Evolutionary conservation across 257 asterid species (phyloP).

Genomic region (Solanum pinnatisectum): DNA sequence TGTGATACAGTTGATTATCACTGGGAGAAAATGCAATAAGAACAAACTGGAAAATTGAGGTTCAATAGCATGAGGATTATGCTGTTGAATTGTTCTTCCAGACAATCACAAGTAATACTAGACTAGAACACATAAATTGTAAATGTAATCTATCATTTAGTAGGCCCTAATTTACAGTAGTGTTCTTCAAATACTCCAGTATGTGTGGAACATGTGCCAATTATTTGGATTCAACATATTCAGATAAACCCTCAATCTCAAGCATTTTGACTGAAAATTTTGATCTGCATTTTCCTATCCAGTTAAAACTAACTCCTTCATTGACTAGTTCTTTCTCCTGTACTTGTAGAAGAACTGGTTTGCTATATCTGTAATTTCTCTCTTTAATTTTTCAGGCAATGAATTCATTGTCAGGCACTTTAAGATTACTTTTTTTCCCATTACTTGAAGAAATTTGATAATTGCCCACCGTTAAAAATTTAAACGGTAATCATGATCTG

Average conservation of each 20-base stretch:
- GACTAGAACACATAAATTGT: background rate
- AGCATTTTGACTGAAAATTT: background rate
- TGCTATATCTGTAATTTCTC: background rate
- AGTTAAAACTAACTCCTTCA: background rate
- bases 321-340: background rate
- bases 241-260: background rate
- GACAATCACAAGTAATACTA: background rate
- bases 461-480: background rate
- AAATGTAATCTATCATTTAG: background rate
- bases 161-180: background rate
- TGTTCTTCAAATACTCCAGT: background rate
- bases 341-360: background rate
- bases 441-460: background rate
- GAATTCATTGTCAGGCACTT: background rate
- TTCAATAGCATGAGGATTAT: background rate
- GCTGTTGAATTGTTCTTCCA: background rate
- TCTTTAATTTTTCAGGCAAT: background rate
- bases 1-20: background rate
- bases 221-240: background rate
- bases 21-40: background rate
- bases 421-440: background rate
- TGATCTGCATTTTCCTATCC: background rate
- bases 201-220: background rate
- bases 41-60: background rate
- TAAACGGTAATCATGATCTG: background rate